Percentiles rank a stretch among this genome's conserved stretches.
Evolutionary conservation across 2,329 filamentous ascomycete genomes (phyloP).

Genomic region (Xylariaceae sp.): DNA sequence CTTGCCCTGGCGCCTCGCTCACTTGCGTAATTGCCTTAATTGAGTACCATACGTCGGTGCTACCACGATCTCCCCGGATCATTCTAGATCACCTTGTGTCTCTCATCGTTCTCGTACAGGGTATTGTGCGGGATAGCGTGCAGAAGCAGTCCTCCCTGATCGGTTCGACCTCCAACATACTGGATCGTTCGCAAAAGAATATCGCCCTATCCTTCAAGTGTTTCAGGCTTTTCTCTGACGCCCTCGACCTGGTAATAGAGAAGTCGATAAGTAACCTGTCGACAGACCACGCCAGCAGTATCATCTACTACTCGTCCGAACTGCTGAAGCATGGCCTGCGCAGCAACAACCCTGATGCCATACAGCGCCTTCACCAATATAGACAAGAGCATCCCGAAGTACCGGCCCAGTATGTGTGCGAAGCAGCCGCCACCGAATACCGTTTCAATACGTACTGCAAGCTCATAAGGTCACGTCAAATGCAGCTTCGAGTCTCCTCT

Average conservation of each 20-base stretch:
- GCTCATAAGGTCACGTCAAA: constrained; percentile 76
- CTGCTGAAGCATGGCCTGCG: constrained; percentile 41
- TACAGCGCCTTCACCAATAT: constrained; percentile 32
- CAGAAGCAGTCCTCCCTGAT: constrained; percentile 21
- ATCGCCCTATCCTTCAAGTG: constrained; percentile 39
- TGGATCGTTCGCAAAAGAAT: constrained; percentile 31
- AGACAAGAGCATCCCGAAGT: constrained; percentile 36
- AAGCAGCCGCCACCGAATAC: constrained; percentile 59
- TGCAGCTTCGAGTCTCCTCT: constrained; percentile 81
- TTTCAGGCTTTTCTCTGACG: constrained; percentile 40
- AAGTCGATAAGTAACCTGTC: constrained; percentile 50
- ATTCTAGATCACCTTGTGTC: constrained; percentile 40
- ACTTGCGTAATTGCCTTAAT: constrained; percentile 39
- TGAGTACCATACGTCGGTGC: constrained; percentile 36
- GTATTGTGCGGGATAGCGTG: constrained; percentile 30
- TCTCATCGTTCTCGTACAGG: constrained; percentile 30
- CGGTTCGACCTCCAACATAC: constrained; percentile 12
- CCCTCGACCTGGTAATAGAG: constrained; percentile 45
- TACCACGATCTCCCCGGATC: constrained; percentile 42
- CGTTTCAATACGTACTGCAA: constrained; percentile 63
- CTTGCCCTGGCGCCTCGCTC: constrained; percentile 39
- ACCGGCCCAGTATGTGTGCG: constrained; percentile 36
- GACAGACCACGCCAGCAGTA: constrained; percentile 38
- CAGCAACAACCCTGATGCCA: constrained; percentile 35
- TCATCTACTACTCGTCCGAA: constrained; percentile 40